Conservation (phyloP, 345 rosid genomes). For the Noccaea caerulescens region DNA sequence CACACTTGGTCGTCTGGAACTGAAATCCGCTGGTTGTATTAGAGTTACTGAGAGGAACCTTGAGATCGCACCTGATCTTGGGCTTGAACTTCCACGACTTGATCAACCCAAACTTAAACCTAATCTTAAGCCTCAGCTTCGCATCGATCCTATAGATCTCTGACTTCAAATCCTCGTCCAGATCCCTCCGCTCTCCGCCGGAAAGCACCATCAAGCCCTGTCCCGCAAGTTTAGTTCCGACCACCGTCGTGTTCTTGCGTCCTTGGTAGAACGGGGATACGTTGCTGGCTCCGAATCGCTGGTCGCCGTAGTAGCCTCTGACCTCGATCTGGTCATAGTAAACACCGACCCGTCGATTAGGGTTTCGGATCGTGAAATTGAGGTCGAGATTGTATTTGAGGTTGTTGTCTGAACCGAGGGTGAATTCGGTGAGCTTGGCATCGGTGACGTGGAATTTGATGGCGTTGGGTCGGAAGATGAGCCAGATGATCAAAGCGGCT, state of each 20-base stretch:
- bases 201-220: slow-evolving; percentile 37
- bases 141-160: slow-evolving; percentile 56
- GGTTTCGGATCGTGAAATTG: slow-evolving; percentile 62
- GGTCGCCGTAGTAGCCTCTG: slow-evolving; percentile 49
- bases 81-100: slow-evolving; percentile 64
- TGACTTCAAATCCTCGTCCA: slow-evolving; percentile 41
- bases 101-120: slow-evolving; percentile 66
- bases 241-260: slow-evolving; percentile 66
- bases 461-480: slow-evolving; percentile 64
- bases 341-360: slow-evolving; percentile 61
- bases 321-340: slow-evolving; percentile 59
- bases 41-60: slow-evolving; percentile 51
- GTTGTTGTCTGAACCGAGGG: slow-evolving; percentile 43
- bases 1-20: slow-evolving; percentile 53
- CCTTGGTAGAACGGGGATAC: slow-evolving; percentile 70
- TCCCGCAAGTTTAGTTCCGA: slow-evolving; percentile 50
- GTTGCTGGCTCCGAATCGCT: slow-evolving; percentile 37
- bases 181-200: slow-evolving; percentile 35
- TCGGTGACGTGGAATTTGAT: slow-evolving; percentile 59
- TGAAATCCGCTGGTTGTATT: slow-evolving; percentile 29
- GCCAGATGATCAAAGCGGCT: slow-evolving; percentile 61
- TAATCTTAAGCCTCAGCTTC: slow-evolving; percentile 55
- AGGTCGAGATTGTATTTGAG: slow-evolving; percentile 51
- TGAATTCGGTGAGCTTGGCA: slow-evolving; percentile 55
- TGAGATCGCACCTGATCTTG: slow-evolving; percentile 56